Conservation (phyloP, 140 eudicot genomes). For the Ambrosia hybrid region DNA sequence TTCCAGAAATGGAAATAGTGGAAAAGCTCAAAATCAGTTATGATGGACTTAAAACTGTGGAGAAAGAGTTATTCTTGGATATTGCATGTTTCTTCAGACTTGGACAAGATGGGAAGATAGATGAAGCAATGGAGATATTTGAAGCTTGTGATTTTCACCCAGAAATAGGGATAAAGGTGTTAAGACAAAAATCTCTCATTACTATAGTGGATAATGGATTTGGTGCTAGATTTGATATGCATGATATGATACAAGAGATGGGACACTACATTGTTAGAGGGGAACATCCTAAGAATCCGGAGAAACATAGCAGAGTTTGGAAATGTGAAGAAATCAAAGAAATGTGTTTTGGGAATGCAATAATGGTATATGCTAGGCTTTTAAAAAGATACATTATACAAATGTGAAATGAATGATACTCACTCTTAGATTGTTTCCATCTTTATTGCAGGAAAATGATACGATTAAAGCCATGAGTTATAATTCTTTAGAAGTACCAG, state of each 20-base stretch:
- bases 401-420: neutral
- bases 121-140: neutral
- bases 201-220: neutral
- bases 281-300: neutral
- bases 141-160: conserved; percentile 10
- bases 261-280: conserved; percentile 15
- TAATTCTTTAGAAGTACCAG: neutral
- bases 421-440: neutral
- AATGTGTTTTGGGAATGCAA: neutral
- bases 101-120: neutral
- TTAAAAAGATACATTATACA: neutral
- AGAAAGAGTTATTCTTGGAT: conserved; percentile 29
- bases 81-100: conserved; percentile 29
- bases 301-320: conserved; percentile 14
- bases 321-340: neutral
- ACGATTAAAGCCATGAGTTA: neutral
- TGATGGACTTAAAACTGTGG: neutral
- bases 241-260: conserved; percentile 12
- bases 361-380: neutral
- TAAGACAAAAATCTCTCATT: conserved; percentile 13
- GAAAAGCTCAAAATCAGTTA: conserved; percentile 14
- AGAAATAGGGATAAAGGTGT: conserved; percentile 1
- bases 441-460: conserved; percentile 5
- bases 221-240: conserved; percentile 1
- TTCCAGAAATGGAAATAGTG: neutral